Evolutionary conservation across 176 grass and related monocot genomes (phyloP), one percentile per base, ranked within the genome.

Genomic region (Eragrostis nindensis): DNA sequence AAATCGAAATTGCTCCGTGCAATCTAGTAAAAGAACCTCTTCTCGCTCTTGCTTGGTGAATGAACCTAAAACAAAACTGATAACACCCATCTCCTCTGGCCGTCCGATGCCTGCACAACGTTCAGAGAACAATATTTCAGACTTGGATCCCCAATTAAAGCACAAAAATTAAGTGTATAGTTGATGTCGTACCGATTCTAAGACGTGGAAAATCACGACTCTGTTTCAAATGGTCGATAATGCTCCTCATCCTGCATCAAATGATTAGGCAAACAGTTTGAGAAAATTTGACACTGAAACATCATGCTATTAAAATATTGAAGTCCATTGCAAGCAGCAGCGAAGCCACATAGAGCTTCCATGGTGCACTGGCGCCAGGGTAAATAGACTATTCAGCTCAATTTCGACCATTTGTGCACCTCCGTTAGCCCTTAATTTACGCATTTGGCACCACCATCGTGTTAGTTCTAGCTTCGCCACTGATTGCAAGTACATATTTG

Each of bases 161-260:
- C 68, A 32, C 46, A 45, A 40, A 47, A 45, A 66, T 19, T 6
- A 10, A 62, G 24, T 25, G 49, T 30, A 62, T 19, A 62, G 53
- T 1, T 19, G 57, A n/a, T n/a, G n/a, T 0, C 29, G 41, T 85
- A 90, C 93, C 93, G 47, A 95, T 95, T 71, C 93, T 87, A 40
- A 95, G 77, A 64, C 89, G 89, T 29, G 89, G 65, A 62, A 95
- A 95, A 78, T 90, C 79, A 60, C 70, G 84, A 46, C 46, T 92
- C 30, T 83, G 89, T 53, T 92, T 95, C 54, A 95, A 79, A 84
- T 92, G 87, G 46, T 90, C 79, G 10, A 95, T 92, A 43, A 95
- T 77, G 61, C 93, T 95, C 62, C 87, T 84, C 89, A 95, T 92
- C 69, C 93, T 95, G 85, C 44, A 29, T 60, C 67, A 27, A 46